These are phyloP conservation scores for Heliamphora exappendiculata DNA, from an alignment of 148 eudicot genomes.

Conservation along the genomic window DNA sequence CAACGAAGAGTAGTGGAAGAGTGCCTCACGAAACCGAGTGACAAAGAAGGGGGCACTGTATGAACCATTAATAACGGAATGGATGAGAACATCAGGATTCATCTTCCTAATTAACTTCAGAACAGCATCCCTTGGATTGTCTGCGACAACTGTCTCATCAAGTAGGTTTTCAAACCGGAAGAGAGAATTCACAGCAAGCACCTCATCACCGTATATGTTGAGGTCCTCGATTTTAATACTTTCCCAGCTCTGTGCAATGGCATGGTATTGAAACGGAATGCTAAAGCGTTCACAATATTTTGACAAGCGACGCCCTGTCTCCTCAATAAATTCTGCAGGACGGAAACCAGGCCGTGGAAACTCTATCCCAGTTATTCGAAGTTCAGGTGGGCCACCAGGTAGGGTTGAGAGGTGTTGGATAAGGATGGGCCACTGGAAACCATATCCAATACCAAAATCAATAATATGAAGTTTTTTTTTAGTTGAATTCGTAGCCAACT, in stretches of 20 bases:
- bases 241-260: constrained; percentile 40
- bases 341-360: constrained; percentile 35
- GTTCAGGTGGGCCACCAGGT: constrained; percentile 28
- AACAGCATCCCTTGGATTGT: constrained; percentile 38
- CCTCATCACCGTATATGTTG: constrained; percentile 27
- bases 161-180: constrained; percentile 21
- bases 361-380: constrained; percentile 40
- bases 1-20: constrained; percentile 29
- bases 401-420: constrained; percentile 21
- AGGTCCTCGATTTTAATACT: constrained; percentile 27
- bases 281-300: constrained; percentile 31
- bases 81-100: constrained; percentile 28
- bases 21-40: constrained; percentile 40
- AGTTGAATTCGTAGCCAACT: constrained; percentile 7
- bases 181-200: constrained; percentile 28
- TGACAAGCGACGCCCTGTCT: constrained; percentile 36
- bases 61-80: constrained; percentile 26
- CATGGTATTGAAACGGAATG: constrained; percentile 32
- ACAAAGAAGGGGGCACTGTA: constrained; percentile 35
- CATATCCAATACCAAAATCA: constrained; percentile 37
- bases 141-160: constrained; percentile 33
- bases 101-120: constrained; percentile 26
- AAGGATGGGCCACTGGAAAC: constrained; percentile 41
- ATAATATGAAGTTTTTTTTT: constrained; percentile 26
- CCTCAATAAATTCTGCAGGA: constrained; percentile 35